Percentiles rank a stretch among this genome's conserved stretches.
Evolutionary conservation across 1,139 yeast genomes (phyloP).

Genomic region (Blastobotrys capitulatus): DNA sequence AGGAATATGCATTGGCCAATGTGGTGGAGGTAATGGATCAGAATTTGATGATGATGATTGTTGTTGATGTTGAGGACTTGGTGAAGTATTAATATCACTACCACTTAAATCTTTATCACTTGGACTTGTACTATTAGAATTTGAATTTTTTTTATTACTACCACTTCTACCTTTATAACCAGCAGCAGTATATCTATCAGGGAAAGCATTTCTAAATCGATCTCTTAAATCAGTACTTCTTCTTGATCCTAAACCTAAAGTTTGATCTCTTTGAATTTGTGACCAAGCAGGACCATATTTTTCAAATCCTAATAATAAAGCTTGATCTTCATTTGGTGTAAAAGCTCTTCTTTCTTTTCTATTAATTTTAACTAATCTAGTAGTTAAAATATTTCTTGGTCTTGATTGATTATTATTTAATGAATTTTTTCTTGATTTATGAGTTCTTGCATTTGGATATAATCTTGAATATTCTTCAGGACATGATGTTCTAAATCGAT

Average conservation of each 20-base stretch:
- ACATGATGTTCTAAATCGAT: constrained; percentile 40
- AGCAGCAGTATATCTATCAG: constrained; percentile 40
- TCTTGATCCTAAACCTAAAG: constrained; percentile 34
- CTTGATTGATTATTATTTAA: background rate
- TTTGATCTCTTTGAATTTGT: constrained; percentile 50
- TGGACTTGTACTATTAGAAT: background rate
- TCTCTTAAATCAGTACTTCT: constrained; percentile 42
- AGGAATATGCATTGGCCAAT: too few species aligned
- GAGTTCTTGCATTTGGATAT: constrained; percentile 42
- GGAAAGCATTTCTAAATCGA: constrained; percentile 42
- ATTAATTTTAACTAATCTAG: constrained; percentile 34
- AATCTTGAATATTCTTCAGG: constrained; percentile 41
- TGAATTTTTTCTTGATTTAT: constrained; percentile 14
- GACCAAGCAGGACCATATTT: constrained; percentile 87
- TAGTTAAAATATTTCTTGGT: background rate
- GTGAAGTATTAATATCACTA: too few species aligned
- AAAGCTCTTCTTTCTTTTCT: constrained; percentile 41
- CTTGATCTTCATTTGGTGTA: constrained; percentile 72
- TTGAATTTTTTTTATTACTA: background rate
- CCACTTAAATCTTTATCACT: background rate
- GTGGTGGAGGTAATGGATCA: too few species aligned
- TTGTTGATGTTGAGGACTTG: too few species aligned
- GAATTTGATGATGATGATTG: too few species aligned
- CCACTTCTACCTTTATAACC: constrained; percentile 36
- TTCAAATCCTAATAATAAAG: constrained; percentile 59